Evolutionary conservation across 2,329 filamentous ascomycete species (phyloP).

Genomic region (Cytospora piceicola): DNA sequence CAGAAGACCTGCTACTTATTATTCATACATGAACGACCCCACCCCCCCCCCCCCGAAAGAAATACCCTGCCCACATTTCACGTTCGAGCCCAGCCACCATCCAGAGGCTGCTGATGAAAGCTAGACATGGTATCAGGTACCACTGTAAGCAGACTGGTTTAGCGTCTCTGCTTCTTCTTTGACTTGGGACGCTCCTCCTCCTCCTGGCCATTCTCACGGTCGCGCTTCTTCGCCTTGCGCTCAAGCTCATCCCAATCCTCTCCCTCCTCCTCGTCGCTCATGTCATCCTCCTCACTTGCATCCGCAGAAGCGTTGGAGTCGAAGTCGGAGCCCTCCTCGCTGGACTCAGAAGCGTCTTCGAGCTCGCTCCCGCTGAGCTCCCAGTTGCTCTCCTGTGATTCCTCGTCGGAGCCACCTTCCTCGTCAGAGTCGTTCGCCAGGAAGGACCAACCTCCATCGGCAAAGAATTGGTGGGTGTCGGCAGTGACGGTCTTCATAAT

Average conservation of each 20-base stretch:
- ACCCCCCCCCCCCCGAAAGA: not conserved
- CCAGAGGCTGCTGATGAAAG: not conserved
- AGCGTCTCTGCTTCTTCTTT: constrained; percentile 53
- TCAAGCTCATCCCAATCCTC: constrained; percentile 96
- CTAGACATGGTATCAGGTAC: not conserved
- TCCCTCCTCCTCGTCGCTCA: constrained; percentile 75
- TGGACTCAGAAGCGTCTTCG: constrained; percentile 76
- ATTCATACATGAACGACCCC: constrained; percentile 10
- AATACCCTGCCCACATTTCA: not conserved
- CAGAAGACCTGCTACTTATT: constrained; percentile 5
- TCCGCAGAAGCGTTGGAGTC: constrained; percentile 86
- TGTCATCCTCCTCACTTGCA: constrained; percentile 76
- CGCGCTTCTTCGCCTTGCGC: constrained; percentile 85
- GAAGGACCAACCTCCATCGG: constrained; percentile 94
- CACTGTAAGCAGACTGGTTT: not conserved
- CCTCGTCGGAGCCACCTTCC: constrained; percentile 75
- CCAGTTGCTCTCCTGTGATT: constrained; percentile 90
- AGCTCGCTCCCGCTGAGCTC: constrained; percentile 88
- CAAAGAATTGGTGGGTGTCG: constrained; percentile 94
- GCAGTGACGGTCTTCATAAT: constrained; percentile 99
- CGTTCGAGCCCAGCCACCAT: not conserved
- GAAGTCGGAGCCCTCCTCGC: constrained; percentile 87
- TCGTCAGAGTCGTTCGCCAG: constrained; percentile 85
- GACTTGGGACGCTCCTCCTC: constrained; percentile 79
- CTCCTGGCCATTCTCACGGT: constrained; percentile 68